Evolutionary conservation across 1,284 basidiomycete genomes (phyloP).

Genomic region (Ustilago esculenta): DNA sequence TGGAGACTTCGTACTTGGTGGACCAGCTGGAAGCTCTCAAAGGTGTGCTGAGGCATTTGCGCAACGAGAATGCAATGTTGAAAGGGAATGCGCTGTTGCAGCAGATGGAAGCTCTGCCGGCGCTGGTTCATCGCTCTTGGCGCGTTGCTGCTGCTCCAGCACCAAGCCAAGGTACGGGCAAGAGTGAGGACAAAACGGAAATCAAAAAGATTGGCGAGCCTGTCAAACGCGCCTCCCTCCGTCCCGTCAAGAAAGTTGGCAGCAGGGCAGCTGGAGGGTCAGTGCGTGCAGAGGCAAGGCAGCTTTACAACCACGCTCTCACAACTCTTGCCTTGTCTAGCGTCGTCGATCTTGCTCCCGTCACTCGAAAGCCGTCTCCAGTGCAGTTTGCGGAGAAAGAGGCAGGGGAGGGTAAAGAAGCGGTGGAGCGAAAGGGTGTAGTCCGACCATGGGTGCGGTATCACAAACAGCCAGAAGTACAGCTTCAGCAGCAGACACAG

Average conservation of each 20-base stretch:
- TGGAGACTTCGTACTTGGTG: constrained; percentile 51
- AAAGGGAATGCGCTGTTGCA: constrained; percentile 86
- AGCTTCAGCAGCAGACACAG: constrained; percentile 23
- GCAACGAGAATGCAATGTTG: constrained; percentile 89
- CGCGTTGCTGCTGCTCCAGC: neutral
- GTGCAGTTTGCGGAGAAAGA: no score
- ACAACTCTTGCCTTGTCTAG: constrained; percentile 39
- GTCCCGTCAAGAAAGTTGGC: neutral
- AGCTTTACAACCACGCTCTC: constrained; percentile 17
- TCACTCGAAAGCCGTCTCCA: no score
- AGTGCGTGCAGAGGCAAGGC: constrained; percentile 13
- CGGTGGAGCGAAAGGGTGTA: neutral
- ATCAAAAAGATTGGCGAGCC: constrained; percentile 35
- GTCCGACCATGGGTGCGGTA: constrained; percentile 36
- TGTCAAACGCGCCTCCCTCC: constrained; percentile 12
- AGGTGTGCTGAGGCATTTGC: constrained; percentile 85
- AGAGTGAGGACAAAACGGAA: constrained; percentile 37
- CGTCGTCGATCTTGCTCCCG: constrained; percentile 50
- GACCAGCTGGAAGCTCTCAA: constrained; percentile 85
- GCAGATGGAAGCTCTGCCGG: constrained; percentile 78
- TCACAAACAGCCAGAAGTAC: constrained; percentile 32
- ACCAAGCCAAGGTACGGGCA: neutral
- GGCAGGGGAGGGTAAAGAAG: neutral
- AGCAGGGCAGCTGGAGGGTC: neutral
- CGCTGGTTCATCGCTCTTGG: constrained; percentile 9